Conservation (phyloP, 1,284 basidiomycete genomes). For the Athelia sp. region DNA sequence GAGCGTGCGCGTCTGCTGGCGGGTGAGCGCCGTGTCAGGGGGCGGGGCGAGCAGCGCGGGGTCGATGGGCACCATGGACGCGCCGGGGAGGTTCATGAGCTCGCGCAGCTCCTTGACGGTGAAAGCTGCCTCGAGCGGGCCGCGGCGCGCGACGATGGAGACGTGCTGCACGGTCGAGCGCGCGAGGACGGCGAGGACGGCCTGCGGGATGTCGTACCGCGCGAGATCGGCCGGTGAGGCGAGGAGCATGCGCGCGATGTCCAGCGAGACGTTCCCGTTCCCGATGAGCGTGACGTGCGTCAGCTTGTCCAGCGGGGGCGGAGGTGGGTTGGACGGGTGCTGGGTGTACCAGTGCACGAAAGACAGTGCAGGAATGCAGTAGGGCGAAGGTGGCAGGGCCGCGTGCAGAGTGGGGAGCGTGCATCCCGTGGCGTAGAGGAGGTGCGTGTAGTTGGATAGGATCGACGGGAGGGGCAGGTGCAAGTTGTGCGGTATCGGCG, state of each 20-base stretch:
- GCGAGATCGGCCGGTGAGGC: constrained; percentile 57
- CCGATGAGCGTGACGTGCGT: constrained; percentile 84
- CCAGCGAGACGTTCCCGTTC: constrained; percentile 95
- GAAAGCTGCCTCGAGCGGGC: constrained; percentile 87
- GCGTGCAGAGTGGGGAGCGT: constrained; percentile 56
- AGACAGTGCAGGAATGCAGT: constrained; percentile 76
- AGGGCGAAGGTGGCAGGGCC: constrained; percentile 42
- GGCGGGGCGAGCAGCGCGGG: constrained; percentile 36
- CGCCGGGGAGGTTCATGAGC: constrained; percentile 75
- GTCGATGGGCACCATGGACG: constrained; percentile 61
- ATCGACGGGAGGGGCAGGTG: constrained; percentile 55
- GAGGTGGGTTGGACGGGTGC: constrained; percentile 65
- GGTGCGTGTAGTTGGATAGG: constrained; percentile 70
- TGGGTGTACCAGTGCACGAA: constrained; percentile 98
- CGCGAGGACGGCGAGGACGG: constrained; percentile 69
- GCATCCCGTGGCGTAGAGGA: constrained; percentile 81
- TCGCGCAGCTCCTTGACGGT: constrained; percentile 95
- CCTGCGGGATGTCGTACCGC: constrained; percentile 77
- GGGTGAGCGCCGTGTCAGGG: constrained; percentile 34
- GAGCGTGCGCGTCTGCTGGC: constrained; percentile 65
- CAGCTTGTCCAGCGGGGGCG: constrained; percentile 58
- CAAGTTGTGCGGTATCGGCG: constrained; percentile 41
- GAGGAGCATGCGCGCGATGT: constrained; percentile 89
- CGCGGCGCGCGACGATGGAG: constrained; percentile 81
- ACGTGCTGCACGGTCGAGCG: constrained; percentile 70